Base-by-base conservation (phyloP, 139 green algal species). In the Tetraselmis chui region DNA sequence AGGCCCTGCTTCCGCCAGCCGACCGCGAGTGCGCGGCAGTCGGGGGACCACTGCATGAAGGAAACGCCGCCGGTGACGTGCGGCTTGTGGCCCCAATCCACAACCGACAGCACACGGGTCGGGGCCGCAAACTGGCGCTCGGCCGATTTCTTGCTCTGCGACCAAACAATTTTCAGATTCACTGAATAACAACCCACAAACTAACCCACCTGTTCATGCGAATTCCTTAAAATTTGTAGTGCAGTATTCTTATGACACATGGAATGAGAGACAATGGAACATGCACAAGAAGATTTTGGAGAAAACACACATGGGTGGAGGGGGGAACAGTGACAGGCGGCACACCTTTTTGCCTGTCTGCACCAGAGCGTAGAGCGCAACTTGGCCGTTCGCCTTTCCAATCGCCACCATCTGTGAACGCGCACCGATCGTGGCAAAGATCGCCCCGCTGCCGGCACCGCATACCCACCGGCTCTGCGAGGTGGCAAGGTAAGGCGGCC, bases 1-100 rank as follows among this genome's bases (percentile, higher is more conserved):
- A 96, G 59, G 31, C 93, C 93, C 58, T 93, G 88, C 31, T 24
- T 81, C 31, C 31, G 78, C 32, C 0, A 5, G 59, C 79, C 75
- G 23, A 88, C 89, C 0, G 89, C 88, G 32, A 93, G 78, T 24
- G 86, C 87, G 25, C 83, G 82, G 67, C 90, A 87, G 78, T 96
- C 92, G 18, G 92, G 88, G 0, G 92, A 93, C 93, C 93, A 97
- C 77, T 90, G 83, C 27, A 96, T 81, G 28, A 78, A 79, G 26
- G 80, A 59, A 23, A 94, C 91, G 0, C 85, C 79, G 23, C 93
- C 92, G 23, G 89, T 92, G 30, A 86, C 79, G 67, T 89, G 59
- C 1, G 82, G 31, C 27, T 81, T 86, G 67, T 93, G 90, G 27
- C 93, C 93, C 93, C 93, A 96, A 77, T 91, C 90, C 0, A 86